Conservation (phyloP, 75 land plant species). For the Cryptomeria japonica region DNA sequence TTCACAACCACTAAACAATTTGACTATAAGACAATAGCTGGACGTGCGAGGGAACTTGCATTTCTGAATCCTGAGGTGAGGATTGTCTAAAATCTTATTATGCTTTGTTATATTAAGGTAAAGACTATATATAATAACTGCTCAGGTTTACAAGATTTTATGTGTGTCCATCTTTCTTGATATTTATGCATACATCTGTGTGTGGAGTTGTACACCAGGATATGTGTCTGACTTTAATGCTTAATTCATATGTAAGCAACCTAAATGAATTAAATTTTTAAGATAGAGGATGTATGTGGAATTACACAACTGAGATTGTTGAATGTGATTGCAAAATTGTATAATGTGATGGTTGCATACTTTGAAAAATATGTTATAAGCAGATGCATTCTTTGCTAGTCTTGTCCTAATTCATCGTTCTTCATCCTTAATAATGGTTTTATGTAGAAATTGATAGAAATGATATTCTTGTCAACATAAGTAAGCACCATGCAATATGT, state of each 20-base stretch:
- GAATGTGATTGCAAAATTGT: neutral
- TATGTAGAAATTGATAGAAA: neutral
- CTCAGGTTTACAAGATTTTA: neutral
- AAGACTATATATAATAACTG: neutral
- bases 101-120: neutral
- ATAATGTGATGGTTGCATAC: neutral
- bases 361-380: neutral
- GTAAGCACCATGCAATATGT: neutral
- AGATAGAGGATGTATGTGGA: neutral
- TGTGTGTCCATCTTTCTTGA: neutral
- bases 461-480: neutral
- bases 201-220: neutral
- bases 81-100: neutral
- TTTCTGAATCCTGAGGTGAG: conserved; percentile 89
- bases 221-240: neutral
- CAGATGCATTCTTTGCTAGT: neutral
- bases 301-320: neutral
- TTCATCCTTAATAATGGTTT: neutral
- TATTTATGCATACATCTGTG: neutral
- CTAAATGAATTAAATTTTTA: neutral
- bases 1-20: conserved; percentile 81
- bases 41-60: conserved; percentile 91
- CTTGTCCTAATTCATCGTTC: neutral
- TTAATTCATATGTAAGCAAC: neutral
- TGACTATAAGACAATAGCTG: conserved; percentile 84